Percentiles rank a stretch among this genome's conserved stretches.
phyloP scores from a whole-genome alignment of 2,329 filamentous ascomycete species.

The Hymenoscyphus repandus region DNA sequence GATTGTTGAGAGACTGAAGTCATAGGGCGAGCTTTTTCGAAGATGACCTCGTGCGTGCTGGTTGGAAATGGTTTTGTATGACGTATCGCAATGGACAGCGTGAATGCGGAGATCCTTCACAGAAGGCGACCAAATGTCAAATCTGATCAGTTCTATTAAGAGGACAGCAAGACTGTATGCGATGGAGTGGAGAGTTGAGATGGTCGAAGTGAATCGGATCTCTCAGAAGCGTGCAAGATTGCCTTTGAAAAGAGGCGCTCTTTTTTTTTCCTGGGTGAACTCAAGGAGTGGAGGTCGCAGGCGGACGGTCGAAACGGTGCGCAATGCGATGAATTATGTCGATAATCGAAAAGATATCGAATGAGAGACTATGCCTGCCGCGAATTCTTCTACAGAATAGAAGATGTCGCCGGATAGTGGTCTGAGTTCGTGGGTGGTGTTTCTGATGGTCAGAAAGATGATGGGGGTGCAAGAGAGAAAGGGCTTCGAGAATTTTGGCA shows the following conservation, averaged over 20 bases:
- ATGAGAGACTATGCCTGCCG: conserved; percentile 21
- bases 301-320: conserved; percentile 15
- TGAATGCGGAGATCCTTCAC: conserved; percentile 20
- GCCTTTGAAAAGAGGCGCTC: conserved; percentile 18
- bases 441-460: conserved; percentile 7
- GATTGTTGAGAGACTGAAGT: conserved; percentile 32
- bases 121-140: conserved; percentile 26
- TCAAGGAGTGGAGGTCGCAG: conserved; percentile 2
- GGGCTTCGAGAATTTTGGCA: background rate
- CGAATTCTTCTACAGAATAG: conserved; percentile 30
- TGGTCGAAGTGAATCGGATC: conserved; percentile 31
- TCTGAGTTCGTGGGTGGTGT: conserved; percentile 3
- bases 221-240: conserved; percentile 18
- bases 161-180: conserved; percentile 9
- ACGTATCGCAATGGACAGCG: conserved; percentile 27
- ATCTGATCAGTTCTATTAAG: conserved; percentile 19
- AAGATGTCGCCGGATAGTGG: conserved; percentile 19
- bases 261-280: conserved; percentile 15
- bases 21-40: conserved; percentile 29
- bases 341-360: conserved; percentile 4
- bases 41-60: conserved; percentile 22
- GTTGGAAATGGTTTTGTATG: conserved; percentile 21
- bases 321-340: conserved; percentile 18
- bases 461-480: conserved; percentile 3
- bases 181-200: conserved; percentile 22